These are phyloP conservation scores for Eustoma russellianum DNA, from an alignment of 257 asterid genomes.

Conservation along the genomic window DNA sequence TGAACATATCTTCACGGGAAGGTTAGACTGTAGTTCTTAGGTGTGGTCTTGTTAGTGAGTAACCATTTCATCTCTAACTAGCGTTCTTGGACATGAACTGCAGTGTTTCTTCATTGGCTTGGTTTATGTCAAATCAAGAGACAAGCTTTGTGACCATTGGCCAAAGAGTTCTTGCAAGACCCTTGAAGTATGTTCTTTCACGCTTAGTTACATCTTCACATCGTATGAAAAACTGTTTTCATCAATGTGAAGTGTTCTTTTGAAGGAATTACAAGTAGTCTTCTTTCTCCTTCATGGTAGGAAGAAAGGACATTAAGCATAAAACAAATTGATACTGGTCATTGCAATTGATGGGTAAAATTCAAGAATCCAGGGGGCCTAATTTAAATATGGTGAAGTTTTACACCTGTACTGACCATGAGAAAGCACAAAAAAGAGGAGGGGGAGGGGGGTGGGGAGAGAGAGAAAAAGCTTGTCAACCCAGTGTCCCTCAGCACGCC, in stretches of 20 bases:
- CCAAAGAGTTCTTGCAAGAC: slow-evolving; percentile 97
- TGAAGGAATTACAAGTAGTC: too few species aligned
- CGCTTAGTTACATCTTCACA: background rate
- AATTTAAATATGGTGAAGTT: too few species aligned
- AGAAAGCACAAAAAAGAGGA: too few species aligned
- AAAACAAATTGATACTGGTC: too few species aligned
- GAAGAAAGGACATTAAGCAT: too few species aligned
- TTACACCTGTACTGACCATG: too few species aligned
- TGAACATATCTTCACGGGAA: slow-evolving; percentile 95
- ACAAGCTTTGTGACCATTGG: slow-evolving; percentile 99
- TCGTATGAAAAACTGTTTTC: background rate
- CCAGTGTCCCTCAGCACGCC: too few species aligned
- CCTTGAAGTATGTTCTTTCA: slow-evolving; percentile 62
- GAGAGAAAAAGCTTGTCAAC: too few species aligned
- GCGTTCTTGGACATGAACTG: slow-evolving; percentile 21
- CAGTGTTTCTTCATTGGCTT: slow-evolving; percentile 98
- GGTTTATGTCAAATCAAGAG: slow-evolving; percentile 99
- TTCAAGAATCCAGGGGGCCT: too few species aligned
- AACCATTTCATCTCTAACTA: slow-evolving; percentile 11
- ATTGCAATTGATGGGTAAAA: too few species aligned
- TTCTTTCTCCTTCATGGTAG: too few species aligned
- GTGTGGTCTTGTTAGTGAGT: slow-evolving; percentile 7
- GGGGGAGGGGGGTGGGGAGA: too few species aligned
- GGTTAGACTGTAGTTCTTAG: slow-evolving; percentile 31
- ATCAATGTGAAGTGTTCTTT: background rate